phyloP scores from a whole-genome alignment of 345 rosid species.

The Raphanus sativus region DNA sequence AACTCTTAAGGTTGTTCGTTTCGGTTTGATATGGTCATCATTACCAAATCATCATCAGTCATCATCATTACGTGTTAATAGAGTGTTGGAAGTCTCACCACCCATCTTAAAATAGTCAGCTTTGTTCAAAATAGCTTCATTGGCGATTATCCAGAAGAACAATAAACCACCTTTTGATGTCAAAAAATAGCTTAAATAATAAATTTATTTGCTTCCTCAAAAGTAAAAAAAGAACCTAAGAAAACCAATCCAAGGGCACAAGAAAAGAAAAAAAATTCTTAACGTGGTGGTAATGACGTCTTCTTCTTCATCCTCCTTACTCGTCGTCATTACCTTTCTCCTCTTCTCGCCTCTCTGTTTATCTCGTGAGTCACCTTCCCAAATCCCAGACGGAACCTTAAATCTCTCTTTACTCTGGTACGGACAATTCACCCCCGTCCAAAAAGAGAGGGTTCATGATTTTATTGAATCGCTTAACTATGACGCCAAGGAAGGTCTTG shows the following conservation, averaged over 20 bases:
- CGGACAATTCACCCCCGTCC: constrained; percentile 34
- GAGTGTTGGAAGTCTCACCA: constrained; percentile 17
- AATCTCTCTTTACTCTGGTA: constrained; percentile 47
- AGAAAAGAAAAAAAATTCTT: background rate
- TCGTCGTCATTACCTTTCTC: constrained; percentile 21
- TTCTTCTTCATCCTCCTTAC: constrained; percentile 8
- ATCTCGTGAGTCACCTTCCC: constrained; percentile 22
- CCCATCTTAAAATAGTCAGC: constrained; percentile 26
- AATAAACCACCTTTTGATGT: constrained; percentile 18
- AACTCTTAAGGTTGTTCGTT: background rate
- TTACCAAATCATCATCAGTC: background rate
- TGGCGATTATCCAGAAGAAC: constrained; percentile 20
- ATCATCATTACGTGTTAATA: constrained; percentile 6
- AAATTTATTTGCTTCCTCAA: constrained; percentile 10
- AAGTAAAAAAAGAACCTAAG: background rate
- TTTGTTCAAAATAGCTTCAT: constrained; percentile 29
- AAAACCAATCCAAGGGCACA: constrained; percentile 10
- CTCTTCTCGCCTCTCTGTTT: constrained; percentile 30
- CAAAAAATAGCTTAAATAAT: constrained; percentile 29
- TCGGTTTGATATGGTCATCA: background rate
- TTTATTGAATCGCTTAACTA: constrained; percentile 44
- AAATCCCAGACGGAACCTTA: constrained; percentile 33
- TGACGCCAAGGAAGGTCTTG: constrained; percentile 16
- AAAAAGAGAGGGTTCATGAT: constrained; percentile 35
- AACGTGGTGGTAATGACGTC: constrained; percentile 25